Conservation (phyloP, 176 grass and related monocot genomes). For the Eragrostis curvula region DNA sequence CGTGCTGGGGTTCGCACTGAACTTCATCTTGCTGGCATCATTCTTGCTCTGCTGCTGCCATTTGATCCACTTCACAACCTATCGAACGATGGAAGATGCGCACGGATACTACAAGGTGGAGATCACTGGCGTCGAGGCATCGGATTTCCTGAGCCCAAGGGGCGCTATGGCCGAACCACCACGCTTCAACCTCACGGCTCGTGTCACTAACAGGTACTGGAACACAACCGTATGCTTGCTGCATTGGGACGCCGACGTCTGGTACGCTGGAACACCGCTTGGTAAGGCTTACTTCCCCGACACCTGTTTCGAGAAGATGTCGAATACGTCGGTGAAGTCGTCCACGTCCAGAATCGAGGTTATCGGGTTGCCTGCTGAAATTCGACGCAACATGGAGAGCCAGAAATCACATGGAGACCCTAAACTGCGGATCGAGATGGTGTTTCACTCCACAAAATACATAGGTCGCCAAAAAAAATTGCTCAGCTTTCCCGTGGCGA, state of each 20-base stretch:
- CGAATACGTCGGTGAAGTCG: background rate
- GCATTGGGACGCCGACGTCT: slow-evolving; percentile 5
- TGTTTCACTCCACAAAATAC: background rate
- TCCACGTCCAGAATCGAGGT: background rate
- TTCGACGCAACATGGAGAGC: background rate
- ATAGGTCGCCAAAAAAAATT: background rate
- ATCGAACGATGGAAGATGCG: background rate
- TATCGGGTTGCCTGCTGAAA: background rate
- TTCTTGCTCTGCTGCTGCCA: background rate
- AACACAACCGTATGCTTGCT: background rate
- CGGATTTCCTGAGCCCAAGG: background rate
- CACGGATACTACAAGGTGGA: background rate
- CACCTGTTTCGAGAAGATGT: background rate
- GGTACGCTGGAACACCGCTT: background rate
- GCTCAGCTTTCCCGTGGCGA: too few species aligned
- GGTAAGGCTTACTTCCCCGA: slow-evolving; percentile 24
- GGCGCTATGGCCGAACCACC: background rate
- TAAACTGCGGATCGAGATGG: background rate
- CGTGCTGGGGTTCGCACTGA: too few species aligned
- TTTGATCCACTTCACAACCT: background rate
- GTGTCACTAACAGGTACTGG: background rate
- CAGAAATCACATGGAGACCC: background rate
- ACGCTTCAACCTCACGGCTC: slow-evolving; percentile 17
- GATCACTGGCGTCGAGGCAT: background rate
- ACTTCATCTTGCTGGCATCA: too few species aligned